A percentile compares a stretch with the other conserved stretches of the same genome.
Conservation (phyloP, 768 basidiomycete species). For the Xanthoconium stramineum region DNA sequence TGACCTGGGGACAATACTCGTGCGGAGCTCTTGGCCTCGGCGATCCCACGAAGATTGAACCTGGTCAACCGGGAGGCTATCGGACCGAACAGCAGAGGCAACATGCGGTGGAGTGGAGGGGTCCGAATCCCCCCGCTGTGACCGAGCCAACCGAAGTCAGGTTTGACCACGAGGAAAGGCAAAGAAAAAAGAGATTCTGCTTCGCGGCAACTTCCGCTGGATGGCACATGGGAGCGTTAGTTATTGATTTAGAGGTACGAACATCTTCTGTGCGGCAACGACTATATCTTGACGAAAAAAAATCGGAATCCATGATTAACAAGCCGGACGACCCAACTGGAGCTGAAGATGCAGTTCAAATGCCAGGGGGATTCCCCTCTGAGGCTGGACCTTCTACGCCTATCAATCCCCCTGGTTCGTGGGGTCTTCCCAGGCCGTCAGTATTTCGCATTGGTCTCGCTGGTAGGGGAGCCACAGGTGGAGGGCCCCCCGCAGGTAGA, state of each 20-base stretch:
- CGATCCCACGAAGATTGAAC: slow-evolving; percentile 53
- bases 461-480: slow-evolving; percentile 44
- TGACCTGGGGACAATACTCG: slow-evolving; percentile 80
- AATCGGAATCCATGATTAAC: not conserved
- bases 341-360: slow-evolving; percentile 28
- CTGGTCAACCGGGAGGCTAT: slow-evolving; percentile 63
- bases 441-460: slow-evolving; percentile 58
- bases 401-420: slow-evolving; percentile 10
- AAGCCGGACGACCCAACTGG: slow-evolving; percentile 36
- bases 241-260: slow-evolving; percentile 75
- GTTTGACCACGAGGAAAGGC: slow-evolving; percentile 60
- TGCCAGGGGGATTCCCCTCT: slow-evolving; percentile 36
- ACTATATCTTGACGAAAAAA: slow-evolving; percentile 1
- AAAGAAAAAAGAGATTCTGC: slow-evolving; percentile 61
- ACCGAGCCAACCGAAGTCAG: slow-evolving; percentile 63
- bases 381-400: slow-evolving; percentile 13
- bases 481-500: slow-evolving; percentile 19
- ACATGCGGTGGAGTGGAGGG: slow-evolving; percentile 23
- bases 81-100: slow-evolving; percentile 35
- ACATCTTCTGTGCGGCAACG: not conserved
- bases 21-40: slow-evolving; percentile 85
- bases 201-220: slow-evolving; percentile 80
- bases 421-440: slow-evolving; percentile 13
- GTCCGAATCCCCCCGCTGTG: slow-evolving; percentile 40
- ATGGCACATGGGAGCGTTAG: slow-evolving; percentile 90